Conservation (phyloP, 148 eudicot species). For the Rhododendron henanense region DNA sequence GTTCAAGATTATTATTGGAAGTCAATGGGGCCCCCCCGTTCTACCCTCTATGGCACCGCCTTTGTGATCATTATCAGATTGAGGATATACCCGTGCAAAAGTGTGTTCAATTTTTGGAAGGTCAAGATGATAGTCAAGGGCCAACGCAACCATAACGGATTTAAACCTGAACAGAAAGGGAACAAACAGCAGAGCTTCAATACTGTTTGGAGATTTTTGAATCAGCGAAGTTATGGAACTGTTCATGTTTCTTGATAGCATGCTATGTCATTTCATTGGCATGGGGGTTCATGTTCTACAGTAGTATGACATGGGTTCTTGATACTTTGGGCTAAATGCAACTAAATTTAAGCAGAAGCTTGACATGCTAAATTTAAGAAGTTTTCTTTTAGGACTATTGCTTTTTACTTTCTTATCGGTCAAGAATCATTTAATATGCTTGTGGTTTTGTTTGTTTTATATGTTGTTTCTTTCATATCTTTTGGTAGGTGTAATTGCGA, state of each 20-base stretch:
- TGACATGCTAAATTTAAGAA: not conserved
- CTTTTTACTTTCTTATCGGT: not conserved
- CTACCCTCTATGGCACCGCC: not conserved
- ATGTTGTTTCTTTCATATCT: not conserved
- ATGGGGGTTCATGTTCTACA: not conserved
- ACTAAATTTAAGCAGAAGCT: not conserved
- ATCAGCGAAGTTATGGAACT: not conserved
- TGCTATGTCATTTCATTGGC: not conserved
- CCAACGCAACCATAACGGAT: not conserved
- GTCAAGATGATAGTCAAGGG: not conserved
- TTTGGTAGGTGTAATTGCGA: constrained; percentile 61
- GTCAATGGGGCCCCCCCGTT: not conserved
- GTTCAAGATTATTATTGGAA: not conserved
- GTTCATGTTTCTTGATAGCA: not conserved
- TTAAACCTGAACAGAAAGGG: not conserved
- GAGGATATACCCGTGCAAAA: not conserved
- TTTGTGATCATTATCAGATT: not conserved
- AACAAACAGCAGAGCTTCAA: not conserved
- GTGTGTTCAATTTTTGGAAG: not conserved
- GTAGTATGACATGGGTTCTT: not conserved
- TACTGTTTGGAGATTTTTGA: not conserved
- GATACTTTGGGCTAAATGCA: not conserved
- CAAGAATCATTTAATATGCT: not conserved
- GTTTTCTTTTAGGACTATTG: not conserved
- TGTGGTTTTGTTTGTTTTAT: constrained; percentile 9